phyloP scores from a whole-genome alignment of 2,329 filamentous ascomycete species.

The Trichoderma sp. region DNA sequence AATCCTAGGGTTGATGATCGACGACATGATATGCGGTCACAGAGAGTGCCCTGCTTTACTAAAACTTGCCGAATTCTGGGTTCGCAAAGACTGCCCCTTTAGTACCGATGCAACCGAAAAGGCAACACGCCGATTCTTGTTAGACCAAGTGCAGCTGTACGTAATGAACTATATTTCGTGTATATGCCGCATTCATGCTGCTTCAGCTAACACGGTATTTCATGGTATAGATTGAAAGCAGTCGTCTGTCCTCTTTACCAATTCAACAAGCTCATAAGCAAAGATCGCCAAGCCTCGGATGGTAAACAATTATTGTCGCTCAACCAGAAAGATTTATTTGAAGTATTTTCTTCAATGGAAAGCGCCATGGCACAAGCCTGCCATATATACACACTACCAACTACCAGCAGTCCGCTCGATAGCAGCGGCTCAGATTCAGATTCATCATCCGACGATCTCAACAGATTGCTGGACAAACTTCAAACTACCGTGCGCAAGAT shows the following conservation, averaged over 20 bases:
- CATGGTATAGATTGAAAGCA: background rate
- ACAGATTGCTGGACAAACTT: background rate
- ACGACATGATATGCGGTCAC: constrained; percentile 11
- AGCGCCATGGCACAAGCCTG: background rate
- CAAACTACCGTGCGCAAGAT: background rate
- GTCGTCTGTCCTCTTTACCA: constrained; percentile 6
- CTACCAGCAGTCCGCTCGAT: background rate
- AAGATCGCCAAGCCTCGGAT: background rate
- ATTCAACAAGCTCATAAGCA: background rate
- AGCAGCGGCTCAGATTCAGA: background rate
- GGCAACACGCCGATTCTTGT: background rate
- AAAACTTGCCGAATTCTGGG: constrained; percentile 2
- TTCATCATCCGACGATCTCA: background rate
- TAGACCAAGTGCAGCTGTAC: constrained; percentile 1
- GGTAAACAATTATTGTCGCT: background rate
- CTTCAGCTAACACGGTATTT: background rate
- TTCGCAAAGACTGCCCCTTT: background rate
- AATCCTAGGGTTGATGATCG: background rate
- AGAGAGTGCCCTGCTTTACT: constrained; percentile 2
- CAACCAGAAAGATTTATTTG: background rate
- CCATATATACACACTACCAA: background rate
- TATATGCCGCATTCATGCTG: no score
- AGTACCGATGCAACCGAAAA: background rate
- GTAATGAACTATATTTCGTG: background rate
- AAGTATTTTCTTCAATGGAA: background rate